A percentile compares a stretch with the other conserved stretches of the same genome.
Conservation (phyloP, 1,139 yeast genomes). For the Pichia sp. region DNA sequence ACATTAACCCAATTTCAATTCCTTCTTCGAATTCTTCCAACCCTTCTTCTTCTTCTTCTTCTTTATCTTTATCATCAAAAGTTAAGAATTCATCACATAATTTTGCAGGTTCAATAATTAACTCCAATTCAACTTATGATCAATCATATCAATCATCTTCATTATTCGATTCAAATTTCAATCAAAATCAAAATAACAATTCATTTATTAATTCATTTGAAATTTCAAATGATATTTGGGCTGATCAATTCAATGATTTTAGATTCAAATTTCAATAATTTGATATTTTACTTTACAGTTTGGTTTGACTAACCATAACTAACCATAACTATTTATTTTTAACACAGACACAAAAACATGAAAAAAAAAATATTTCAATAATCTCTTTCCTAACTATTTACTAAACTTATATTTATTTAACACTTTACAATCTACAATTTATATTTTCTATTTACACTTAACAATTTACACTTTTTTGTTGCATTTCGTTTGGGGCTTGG, state of each 20-base stretch:
- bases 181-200: constrained; percentile 2
- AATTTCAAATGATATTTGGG: constrained; percentile 7
- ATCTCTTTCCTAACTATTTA: background rate
- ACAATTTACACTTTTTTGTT: background rate
- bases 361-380: background rate
- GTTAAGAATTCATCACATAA: constrained; percentile 1
- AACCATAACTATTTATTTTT: background rate
- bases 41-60: background rate
- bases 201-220: constrained; percentile 14
- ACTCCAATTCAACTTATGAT: constrained; percentile 4
- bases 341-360: background rate
- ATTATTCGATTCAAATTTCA: constrained; percentile 10
- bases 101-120: constrained; percentile 3
- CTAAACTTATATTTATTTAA: no score
- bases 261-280: constrained; percentile 9
- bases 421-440: background rate
- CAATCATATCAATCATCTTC: constrained; percentile 9
- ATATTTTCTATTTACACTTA: background rate
- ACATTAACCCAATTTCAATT: constrained; percentile 16
- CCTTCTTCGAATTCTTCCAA: constrained; percentile 11
- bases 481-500: background rate
- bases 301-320: no score
- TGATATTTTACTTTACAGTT: no score
- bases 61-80: background rate
- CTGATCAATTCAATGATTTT: constrained; percentile 6